Percentiles rank a stretch among this genome's conserved stretches.
phyloP scores from a whole-genome alignment of 345 rosid species.

The Camelina hispida region DNA sequence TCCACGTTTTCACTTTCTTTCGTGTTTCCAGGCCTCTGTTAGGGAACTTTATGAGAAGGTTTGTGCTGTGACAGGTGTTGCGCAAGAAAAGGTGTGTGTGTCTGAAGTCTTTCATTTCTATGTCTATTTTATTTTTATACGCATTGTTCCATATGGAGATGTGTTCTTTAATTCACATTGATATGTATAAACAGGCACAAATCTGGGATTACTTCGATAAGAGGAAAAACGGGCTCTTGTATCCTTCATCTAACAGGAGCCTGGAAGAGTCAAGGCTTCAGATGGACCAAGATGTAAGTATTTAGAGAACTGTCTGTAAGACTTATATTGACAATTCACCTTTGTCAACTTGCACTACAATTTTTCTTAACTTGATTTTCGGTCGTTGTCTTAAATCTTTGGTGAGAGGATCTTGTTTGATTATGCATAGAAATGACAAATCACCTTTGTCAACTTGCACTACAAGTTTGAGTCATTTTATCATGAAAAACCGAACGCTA shows the following conservation, averaged over 20 bases:
- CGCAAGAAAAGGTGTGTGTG: constrained; percentile 64
- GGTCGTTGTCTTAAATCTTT: constrained; percentile 18
- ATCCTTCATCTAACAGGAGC: constrained; percentile 49
- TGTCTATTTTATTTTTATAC: neutral
- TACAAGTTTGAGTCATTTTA: constrained; percentile 7
- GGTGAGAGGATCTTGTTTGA: constrained; percentile 20
- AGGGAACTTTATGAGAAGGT: constrained; percentile 74
- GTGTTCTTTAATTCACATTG: constrained; percentile 44
- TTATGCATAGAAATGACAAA: neutral
- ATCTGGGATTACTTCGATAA: constrained; percentile 84
- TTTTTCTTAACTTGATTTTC: neutral
- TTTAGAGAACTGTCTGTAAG: constrained; percentile 12
- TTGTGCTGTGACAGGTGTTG: constrained; percentile 60
- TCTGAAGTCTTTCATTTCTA: constrained; percentile 22
- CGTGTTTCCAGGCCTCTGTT: constrained; percentile 64
- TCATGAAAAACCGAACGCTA: neutral
- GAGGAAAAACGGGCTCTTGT: constrained; percentile 51
- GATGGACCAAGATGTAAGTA: constrained; percentile 93
- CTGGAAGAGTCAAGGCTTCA: constrained; percentile 77
- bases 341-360: neutral
- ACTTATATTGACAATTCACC: constrained; percentile 6
- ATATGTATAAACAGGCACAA: constrained; percentile 40
- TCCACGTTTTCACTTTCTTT: constrained; percentile 21
- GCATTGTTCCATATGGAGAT: constrained; percentile 14
- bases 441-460: too few species aligned